phyloP scores from a whole-genome alignment of 2,329 filamentous ascomycete species.

The Fusarium vanettenii region DNA sequence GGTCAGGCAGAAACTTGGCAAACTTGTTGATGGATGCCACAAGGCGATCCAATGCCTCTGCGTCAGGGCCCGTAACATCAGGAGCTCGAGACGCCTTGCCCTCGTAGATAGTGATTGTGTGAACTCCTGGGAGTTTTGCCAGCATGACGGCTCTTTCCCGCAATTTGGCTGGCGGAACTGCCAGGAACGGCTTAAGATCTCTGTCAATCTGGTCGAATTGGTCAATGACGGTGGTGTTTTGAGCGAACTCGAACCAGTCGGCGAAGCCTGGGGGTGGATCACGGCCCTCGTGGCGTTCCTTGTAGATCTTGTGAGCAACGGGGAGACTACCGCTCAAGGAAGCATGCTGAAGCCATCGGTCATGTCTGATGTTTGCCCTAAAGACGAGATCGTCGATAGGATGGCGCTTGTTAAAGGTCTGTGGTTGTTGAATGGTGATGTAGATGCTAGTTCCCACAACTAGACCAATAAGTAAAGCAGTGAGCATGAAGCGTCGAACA shows the following conservation, averaged over 20 bases:
- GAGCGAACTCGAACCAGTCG: constrained; percentile 85
- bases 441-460: constrained; percentile 53
- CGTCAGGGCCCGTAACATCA: constrained; percentile 47
- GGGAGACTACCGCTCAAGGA: constrained; percentile 59
- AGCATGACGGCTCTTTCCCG: constrained; percentile 65
- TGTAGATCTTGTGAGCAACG: constrained; percentile 61
- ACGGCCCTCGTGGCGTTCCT: constrained; percentile 68
- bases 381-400: constrained; percentile 63
- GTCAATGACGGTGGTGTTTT: constrained; percentile 79
- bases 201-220: constrained; percentile 83
- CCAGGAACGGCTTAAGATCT: constrained; percentile 83
- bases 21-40: constrained; percentile 79
- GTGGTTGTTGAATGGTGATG: constrained; percentile 47
- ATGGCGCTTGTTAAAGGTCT: constrained; percentile 51
- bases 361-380: constrained; percentile 57
- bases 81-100: constrained; percentile 66
- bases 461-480: constrained; percentile 52
- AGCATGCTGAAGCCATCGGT: constrained; percentile 62
- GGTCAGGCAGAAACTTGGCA: constrained; percentile 78
- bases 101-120: constrained; percentile 68
- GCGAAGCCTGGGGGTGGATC: constrained; percentile 85
- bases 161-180: constrained; percentile 74
- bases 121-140: constrained; percentile 56
- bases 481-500: constrained; percentile 54
- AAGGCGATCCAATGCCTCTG: constrained; percentile 55